A percentile compares a stretch with the other conserved stretches of the same genome.
Evolutionary conservation across 2,329 filamentous ascomycete species (phyloP).

Genomic region (Talaromyces funiculosus): DNA sequence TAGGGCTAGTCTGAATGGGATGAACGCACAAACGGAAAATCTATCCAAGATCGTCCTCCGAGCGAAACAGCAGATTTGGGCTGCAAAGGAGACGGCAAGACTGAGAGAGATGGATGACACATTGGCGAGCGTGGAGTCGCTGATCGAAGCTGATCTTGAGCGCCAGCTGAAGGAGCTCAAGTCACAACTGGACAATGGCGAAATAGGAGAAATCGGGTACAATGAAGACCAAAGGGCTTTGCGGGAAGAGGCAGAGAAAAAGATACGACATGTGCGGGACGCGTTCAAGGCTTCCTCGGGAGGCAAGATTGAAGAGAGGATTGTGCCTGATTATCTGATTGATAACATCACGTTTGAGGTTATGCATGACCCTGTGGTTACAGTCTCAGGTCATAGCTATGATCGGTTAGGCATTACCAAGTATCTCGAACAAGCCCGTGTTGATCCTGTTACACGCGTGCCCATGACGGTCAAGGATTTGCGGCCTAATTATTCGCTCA

Average conservation of each 20-base stretch:
- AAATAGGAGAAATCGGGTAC: constrained; percentile 58
- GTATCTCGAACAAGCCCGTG: constrained; percentile 68
- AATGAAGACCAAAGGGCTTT: constrained; percentile 60
- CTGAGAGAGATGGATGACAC: constrained; percentile 43
- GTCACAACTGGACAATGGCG: constrained; percentile 29
- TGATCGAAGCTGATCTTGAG: constrained; percentile 36
- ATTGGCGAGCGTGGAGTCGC: constrained; percentile 34
- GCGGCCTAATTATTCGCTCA: constrained; percentile 73
- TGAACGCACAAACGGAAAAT: constrained; percentile 62
- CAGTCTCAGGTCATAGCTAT: constrained; percentile 80
- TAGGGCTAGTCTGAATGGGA: constrained; percentile 56
- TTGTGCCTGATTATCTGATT: constrained; percentile 45
- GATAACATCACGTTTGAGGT: constrained; percentile 47
- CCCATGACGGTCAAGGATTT: constrained; percentile 64
- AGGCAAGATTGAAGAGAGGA: constrained; percentile 40
- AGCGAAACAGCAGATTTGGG: constrained; percentile 84
- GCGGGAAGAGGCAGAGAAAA: constrained; percentile 45
- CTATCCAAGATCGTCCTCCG: constrained; percentile 69
- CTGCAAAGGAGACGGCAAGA: constrained; percentile 56
- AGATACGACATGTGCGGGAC: constrained; percentile 41
- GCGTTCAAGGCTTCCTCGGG: constrained; percentile 39
- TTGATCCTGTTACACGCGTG: constrained; percentile 79
- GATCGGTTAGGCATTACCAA: constrained; percentile 81
- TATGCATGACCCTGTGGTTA: constrained; percentile 49
- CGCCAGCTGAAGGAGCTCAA: constrained; percentile 33